These are phyloP conservation scores for Pezicula neosporulosa DNA, from an alignment of 2,329 filamentous ascomycete species.

Conservation along the genomic window DNA sequence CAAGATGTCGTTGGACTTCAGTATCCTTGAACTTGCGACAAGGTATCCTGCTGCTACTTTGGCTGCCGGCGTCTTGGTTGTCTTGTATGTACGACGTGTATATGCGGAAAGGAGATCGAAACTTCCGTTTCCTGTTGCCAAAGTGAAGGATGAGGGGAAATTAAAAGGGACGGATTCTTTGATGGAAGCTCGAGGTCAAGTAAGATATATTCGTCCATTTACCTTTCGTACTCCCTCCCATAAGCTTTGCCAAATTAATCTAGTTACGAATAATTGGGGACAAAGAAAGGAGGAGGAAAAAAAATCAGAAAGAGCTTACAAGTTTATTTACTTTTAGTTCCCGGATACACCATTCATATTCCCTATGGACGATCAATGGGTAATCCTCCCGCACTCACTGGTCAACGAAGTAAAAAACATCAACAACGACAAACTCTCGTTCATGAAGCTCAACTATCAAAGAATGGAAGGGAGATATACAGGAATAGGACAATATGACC, in stretches of 20 bases:
- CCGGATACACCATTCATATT: constrained; percentile 8
- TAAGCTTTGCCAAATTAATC: not conserved
- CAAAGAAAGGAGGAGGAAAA: not conserved
- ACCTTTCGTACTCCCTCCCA: too few relatives aligned
- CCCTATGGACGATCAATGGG: not conserved
- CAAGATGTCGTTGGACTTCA: not conserved
- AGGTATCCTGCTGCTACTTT: not conserved
- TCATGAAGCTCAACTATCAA: not conserved
- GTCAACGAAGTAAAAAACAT: constrained; percentile 8
- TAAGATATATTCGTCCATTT: too few relatives aligned
- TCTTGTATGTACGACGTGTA: not conserved
- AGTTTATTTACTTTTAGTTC: constrained; percentile 1
- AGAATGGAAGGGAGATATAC: constrained; percentile 6
- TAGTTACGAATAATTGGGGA: not conserved
- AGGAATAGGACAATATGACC: constrained; percentile 2
- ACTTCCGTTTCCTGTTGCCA: not conserved
- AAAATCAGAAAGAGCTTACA: not conserved
- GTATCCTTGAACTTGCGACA: not conserved
- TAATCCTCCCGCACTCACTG: constrained; percentile 9
- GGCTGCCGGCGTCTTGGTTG: not conserved
- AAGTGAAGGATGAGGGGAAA: not conserved
- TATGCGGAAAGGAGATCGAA: not conserved
- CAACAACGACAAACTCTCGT: constrained; percentile 6
- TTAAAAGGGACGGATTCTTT: too few relatives aligned
- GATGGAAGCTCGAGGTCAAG: too few relatives aligned